Evolutionary conservation across 2,329 filamentous ascomycete species (phyloP).

Genomic region (Trichoderma sp.): DNA sequence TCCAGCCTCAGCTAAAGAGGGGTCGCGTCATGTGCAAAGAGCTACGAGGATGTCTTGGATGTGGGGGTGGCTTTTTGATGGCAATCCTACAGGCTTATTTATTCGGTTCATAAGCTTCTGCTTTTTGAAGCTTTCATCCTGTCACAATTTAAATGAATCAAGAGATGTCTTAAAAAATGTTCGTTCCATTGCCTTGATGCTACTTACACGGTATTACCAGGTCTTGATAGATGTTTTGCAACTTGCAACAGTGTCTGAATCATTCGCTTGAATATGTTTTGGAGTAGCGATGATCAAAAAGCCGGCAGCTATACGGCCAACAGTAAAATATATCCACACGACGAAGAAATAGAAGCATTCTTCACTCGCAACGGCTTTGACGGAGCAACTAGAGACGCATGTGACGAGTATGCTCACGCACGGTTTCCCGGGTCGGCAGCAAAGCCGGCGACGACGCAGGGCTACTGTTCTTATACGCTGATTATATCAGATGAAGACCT

Average conservation of each 20-base stretch:
- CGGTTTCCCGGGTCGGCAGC: constrained; percentile 41
- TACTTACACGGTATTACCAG: neutral
- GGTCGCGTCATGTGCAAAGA: constrained; percentile 21
- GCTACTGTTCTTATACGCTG: constrained; percentile 58
- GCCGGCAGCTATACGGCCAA: neutral
- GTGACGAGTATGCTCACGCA: constrained; percentile 40
- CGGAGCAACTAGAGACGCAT: constrained; percentile 24
- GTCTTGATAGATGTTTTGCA: neutral
- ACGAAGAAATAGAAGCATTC: constrained; percentile 27
- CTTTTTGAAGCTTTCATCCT: neutral
- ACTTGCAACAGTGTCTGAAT: neutral
- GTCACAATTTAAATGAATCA: neutral
- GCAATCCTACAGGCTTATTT: constrained; percentile 5
- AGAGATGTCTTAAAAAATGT: neutral
- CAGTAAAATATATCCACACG: neutral
- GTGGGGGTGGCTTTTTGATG: constrained; percentile 23
- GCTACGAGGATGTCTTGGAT: constrained; percentile 1
- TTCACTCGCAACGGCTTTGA: constrained; percentile 35
- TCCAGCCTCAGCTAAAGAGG: constrained; percentile 5
- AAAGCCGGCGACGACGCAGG: constrained; percentile 47
- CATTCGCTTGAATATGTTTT: constrained; percentile 1
- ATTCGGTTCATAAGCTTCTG: neutral
- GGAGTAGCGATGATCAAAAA: neutral
- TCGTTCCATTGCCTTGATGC: neutral
- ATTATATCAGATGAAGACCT: constrained; percentile 44